Base-by-base conservation (phyloP, 2,329 filamentous ascomycete species). In the Verticillium isaacii region DNA sequence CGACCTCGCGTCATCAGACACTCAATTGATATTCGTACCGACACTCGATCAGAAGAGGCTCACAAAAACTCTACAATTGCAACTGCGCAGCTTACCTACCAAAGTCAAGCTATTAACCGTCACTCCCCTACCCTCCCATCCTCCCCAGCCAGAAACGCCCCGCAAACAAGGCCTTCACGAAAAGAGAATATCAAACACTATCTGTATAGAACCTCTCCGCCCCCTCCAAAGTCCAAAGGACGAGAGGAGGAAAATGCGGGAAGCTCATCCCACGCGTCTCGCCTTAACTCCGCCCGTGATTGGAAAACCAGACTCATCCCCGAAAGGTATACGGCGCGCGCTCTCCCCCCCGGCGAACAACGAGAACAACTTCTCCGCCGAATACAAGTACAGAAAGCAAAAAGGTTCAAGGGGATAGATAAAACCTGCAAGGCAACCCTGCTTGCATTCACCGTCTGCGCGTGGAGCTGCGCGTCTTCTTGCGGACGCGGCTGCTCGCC, bases 401-500 rank as follows among this genome's bases (percentile, higher is more conserved):
- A 41, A 1, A 5, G 23, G n/a, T 23, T 23, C 8, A n/a, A n/a
- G 19, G 45, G n/a, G 12, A 50, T 5, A 8, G 15, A 15, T 3
- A n/a, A 23, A 23, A 23, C 3, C 8, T 12, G 19, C 45, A 45
- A 1, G 7, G 7, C 17, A 15, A 7, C 14, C 17, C 45, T 9
- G n/a, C 19, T 14, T 5, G 6, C 8, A n/a, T n/a, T 56, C 29
- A 75, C 61, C 74, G 68, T 64, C 72, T 69, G 60, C 75, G 69
- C n/a, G 70, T 68, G 36, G 74, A 75, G 25, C 70, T 68, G 65
- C 75, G 74, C 61, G 67, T 68, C 37, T 74, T 69, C 67, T 74
- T 77, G 65, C 66, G 72, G 19, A 68, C 64, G 60, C 69, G 73
- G 56, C 56, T 59, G 56, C 60, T 64, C 55, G 66, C 67, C 63